These are phyloP conservation scores for Microdochium trichocladiopsis DNA, from an alignment of 2,329 filamentous ascomycete species.

Conservation along the genomic window DNA sequence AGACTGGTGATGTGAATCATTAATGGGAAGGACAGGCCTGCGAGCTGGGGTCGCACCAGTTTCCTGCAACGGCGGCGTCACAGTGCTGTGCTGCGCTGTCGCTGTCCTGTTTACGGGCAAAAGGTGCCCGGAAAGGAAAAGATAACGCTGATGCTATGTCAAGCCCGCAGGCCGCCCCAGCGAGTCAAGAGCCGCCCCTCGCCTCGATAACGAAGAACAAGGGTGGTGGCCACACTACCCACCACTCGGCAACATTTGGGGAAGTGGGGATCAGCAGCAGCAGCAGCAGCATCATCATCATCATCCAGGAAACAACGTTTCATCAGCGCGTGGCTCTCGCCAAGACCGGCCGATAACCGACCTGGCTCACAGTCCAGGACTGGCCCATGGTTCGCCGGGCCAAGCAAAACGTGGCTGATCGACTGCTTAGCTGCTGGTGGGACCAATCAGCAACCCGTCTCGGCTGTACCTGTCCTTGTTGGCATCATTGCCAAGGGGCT, in stretches of 20 bases:
- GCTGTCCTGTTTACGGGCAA: no score
- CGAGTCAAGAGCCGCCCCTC: not conserved
- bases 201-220: not conserved
- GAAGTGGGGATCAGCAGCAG: not conserved
- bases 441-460: not conserved
- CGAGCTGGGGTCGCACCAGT: no score
- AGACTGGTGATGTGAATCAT: no score
- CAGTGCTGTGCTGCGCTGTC: no score
- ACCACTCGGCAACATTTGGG: not conserved
- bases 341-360: no score
- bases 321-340: no score
- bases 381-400: not conserved
- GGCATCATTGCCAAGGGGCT: not conserved
- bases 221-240: not conserved
- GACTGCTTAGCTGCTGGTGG: not conserved
- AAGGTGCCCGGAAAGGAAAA: not conserved
- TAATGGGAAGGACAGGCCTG: no score
- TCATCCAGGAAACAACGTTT: no score
- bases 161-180: not conserved
- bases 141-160: no score
- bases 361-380: no score
- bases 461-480: not conserved
- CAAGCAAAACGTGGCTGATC: not conserved
- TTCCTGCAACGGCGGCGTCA: no score
- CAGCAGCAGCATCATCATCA: no score